Conservation (phyloP, 1,139 yeast genomes). For the Barnettozyma hawaiiensis region DNA sequence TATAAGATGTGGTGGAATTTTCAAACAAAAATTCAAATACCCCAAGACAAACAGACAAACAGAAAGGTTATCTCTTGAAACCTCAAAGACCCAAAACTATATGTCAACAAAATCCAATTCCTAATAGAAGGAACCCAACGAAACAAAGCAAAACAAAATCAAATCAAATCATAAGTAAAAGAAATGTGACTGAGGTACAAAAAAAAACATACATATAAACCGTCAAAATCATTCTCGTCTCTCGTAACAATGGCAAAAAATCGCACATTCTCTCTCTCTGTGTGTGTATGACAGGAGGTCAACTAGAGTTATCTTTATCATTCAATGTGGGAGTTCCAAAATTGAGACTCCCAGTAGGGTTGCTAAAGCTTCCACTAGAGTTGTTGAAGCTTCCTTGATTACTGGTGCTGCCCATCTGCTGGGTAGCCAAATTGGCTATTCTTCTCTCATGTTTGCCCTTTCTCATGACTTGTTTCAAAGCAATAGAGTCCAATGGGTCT, state of each 20-base stretch:
- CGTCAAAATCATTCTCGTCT: background rate
- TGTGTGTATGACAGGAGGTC: too few species aligned
- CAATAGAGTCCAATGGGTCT: conserved; percentile 90
- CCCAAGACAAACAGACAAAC: too few species aligned
- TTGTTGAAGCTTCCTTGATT: conserved; percentile 25
- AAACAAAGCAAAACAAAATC: background rate
- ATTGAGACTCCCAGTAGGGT: background rate
- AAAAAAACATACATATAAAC: background rate
- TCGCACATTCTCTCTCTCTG: background rate
- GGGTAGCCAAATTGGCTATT: conserved; percentile 37
- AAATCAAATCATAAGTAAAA: background rate
- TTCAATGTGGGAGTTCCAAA: background rate
- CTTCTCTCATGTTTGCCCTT: conserved; percentile 78
- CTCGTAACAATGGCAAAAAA: background rate
- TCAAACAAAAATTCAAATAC: background rate
- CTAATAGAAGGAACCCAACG: background rate
- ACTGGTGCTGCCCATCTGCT: conserved; percentile 10
- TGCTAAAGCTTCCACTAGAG: conserved; percentile 22
- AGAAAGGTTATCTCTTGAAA: background rate
- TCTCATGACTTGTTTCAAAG: conserved; percentile 88
- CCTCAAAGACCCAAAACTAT: background rate
- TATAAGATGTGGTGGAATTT: background rate
- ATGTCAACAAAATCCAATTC: background rate
- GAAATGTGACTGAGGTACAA: background rate
- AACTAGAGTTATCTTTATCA: background rate